These are phyloP conservation scores for Erysiphe pulchra DNA, from an alignment of 2,329 filamentous ascomycete genomes.

Conservation along the genomic window DNA sequence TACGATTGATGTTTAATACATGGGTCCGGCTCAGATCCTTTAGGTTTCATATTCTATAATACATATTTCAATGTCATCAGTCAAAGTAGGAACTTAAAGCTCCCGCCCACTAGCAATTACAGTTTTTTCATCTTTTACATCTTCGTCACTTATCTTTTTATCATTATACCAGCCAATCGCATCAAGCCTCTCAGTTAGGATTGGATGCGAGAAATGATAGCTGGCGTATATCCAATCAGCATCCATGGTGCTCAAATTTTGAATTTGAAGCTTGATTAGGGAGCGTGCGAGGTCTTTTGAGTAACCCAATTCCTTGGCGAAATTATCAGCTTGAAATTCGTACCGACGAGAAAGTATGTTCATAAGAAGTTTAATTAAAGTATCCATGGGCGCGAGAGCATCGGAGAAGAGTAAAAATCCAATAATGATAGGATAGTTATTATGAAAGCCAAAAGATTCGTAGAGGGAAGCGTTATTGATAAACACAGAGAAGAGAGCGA, in stretches of 20 bases:
- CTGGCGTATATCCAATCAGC: conserved; percentile 95
- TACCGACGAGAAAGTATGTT: conserved; percentile 85
- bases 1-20: too few species aligned
- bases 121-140: conserved; percentile 29
- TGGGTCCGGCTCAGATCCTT: too few species aligned
- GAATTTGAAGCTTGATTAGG: conserved; percentile 90
- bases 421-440: conserved; percentile 72
- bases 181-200: conserved; percentile 75
- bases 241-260: conserved; percentile 96
- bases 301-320: conserved; percentile 68
- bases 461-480: conserved; percentile 88
- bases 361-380: conserved; percentile 84
- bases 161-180: conserved; percentile 68
- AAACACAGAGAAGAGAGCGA: conserved; percentile 88
- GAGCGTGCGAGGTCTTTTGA: conserved; percentile 58
- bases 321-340: conserved; percentile 87
- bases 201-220: conserved; percentile 97
- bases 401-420: conserved; percentile 96
- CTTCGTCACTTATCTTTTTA: conserved; percentile 15
- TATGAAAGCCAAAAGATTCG: conserved; percentile 67
- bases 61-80: too few species aligned
- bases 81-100: conserved; percentile 22
- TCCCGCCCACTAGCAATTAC: conserved; percentile 53
- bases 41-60: too few species aligned
- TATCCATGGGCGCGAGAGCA: conserved; percentile 80